Conservation (phyloP, 345 rosid genomes). For the Corchorus capsularis region DNA sequence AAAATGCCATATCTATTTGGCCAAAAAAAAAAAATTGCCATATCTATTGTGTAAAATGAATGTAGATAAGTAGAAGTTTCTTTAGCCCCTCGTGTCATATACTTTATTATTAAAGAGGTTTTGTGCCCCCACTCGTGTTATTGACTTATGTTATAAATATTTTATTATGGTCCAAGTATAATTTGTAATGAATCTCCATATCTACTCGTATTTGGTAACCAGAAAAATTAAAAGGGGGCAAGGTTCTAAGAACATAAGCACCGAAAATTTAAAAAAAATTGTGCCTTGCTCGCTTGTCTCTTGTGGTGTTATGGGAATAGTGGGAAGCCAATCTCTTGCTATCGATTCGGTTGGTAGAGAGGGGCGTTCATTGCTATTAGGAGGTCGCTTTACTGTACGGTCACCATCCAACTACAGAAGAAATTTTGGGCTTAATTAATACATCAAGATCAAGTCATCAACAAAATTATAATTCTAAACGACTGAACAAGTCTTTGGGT, state of each 20-base stretch:
- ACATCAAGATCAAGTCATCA: neutral
- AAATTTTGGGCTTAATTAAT: neutral
- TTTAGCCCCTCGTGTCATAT: neutral
- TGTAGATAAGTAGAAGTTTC: too few species aligned
- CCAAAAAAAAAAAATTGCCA: too few species aligned
- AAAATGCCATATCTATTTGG: neutral
- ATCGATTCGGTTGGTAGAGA: slow-evolving; percentile 10
- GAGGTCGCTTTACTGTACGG: slow-evolving; percentile 10
- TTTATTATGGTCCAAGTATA: neutral
- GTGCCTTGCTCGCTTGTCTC: neutral
- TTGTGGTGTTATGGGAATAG: neutral
- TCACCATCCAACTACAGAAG: neutral
- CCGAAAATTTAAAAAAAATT: neutral
- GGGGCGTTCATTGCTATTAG: neutral
- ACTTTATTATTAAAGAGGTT: too few species aligned
- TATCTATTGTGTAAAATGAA: neutral
- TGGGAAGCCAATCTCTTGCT: neutral
- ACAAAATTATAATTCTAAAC: neutral
- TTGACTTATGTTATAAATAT: neutral
- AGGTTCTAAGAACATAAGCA: neutral
- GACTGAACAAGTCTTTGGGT: neutral
- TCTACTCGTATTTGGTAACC: neutral
- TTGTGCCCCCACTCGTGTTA: neutral
- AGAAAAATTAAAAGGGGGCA: neutral
- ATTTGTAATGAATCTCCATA: neutral